Conservation (phyloP, 177 flowering plant species). For the Tripterygium wilfordii region DNA sequence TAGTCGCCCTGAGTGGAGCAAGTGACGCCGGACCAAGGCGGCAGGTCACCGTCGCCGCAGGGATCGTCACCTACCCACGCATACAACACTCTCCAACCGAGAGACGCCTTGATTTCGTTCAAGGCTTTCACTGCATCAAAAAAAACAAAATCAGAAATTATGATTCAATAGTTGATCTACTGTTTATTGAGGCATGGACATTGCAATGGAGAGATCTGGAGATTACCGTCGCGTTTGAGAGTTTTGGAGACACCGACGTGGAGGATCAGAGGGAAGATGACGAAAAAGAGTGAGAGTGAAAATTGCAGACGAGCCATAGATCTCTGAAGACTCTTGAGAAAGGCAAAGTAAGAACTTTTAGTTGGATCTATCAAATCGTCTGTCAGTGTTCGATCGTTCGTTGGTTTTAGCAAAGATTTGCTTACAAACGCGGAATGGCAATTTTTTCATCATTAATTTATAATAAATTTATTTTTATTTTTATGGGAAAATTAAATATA, state of each 20-base stretch:
- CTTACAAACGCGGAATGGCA: no score
- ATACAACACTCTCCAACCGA: constrained; percentile 98
- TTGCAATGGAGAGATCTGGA: constrained; percentile 2
- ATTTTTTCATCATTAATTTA: no score
- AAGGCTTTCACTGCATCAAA: constrained; percentile 74
- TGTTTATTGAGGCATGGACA: no score
- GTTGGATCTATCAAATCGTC: no score
- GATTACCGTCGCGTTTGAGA: constrained; percentile 76
- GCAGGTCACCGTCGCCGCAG: constrained; percentile 92
- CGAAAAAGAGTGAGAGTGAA: constrained; percentile 11
- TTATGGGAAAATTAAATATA: no score
- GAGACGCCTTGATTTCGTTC: constrained; percentile 94
- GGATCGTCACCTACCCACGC: constrained; percentile 99
- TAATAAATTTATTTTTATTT: no score
- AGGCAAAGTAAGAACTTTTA: no score
- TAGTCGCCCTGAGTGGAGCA: constrained; percentile 85
- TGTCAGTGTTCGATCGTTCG: no score
- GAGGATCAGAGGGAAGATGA: constrained; percentile 24
- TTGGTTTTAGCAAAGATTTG: no score
- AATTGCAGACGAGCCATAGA: no score
- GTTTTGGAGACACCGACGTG: constrained; percentile 52
- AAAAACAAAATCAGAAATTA: constrained; percentile 7
- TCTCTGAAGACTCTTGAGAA: no score
- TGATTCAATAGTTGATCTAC: not conserved
- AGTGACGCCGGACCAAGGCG: constrained; percentile 96